Percentiles rank a stretch among this genome's conserved stretches.
Conservation (phyloP, 2,329 filamentous ascomycete species). For the Venturia nashicola region DNA sequence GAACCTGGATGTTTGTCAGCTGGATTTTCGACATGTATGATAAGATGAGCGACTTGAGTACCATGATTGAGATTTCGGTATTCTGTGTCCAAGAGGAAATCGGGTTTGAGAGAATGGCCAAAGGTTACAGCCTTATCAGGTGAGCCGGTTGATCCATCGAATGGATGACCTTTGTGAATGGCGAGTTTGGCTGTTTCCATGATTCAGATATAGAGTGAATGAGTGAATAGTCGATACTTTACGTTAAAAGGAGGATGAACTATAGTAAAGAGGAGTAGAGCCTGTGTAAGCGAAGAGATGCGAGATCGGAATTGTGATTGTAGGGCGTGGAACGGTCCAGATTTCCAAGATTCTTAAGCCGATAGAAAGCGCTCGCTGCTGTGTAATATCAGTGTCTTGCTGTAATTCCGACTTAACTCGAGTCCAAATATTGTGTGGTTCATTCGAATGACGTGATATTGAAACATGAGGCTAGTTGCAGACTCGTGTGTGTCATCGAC, state of each 20-base stretch:
- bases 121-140: constrained; percentile 23
- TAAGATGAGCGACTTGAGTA: constrained; percentile 21
- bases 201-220: background rate
- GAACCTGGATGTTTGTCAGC: constrained; percentile 42
- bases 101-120: constrained; percentile 43
- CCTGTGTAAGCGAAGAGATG: background rate
- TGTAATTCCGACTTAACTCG: background rate
- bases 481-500: background rate
- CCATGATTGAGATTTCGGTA: constrained; percentile 71
- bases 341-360: background rate
- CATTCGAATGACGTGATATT: background rate
- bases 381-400: background rate
- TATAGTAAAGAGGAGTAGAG: too few species aligned
- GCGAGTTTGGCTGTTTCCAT: background rate
- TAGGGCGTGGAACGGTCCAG: background rate
- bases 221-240: too few species aligned
- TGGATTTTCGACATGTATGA: background rate
- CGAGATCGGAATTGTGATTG: background rate
- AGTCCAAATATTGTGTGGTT: background rate
- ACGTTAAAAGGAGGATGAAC: too few species aligned
- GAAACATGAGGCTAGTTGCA: background rate
- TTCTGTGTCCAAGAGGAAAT: constrained; percentile 57
- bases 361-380: background rate
- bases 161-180: background rate
- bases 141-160: background rate